Percentiles rank a stretch among this genome's conserved stretches.
phyloP scores from a whole-genome alignment of 1,284 basidiomycete species.

The Rhodotorula sp. region DNA sequence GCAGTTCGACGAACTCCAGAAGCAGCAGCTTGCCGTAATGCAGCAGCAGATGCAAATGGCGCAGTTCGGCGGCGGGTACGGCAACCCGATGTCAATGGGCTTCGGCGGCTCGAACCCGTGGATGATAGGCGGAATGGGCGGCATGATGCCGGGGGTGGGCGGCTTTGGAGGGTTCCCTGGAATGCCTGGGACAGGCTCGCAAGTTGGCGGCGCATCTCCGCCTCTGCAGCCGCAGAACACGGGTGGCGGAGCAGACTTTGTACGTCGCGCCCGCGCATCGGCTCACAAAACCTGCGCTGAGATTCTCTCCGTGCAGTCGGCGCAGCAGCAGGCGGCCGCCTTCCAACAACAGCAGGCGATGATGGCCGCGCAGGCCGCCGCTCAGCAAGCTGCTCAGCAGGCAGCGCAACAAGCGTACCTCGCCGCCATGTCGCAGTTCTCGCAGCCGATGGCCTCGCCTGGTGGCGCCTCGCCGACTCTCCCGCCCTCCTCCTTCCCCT shows the following conservation, averaged over 20 bases:
- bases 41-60: constrained; percentile 63
- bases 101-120: constrained; percentile 41
- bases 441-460: constrained; percentile 11
- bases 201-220: constrained; percentile 46
- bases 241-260: constrained; percentile 49
- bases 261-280: constrained; percentile 29
- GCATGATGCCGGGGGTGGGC: constrained; percentile 12
- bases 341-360: constrained; percentile 64
- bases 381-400: constrained; percentile 50
- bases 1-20: constrained; percentile 83
- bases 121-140: constrained; percentile 49
- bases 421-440: constrained; percentile 40
- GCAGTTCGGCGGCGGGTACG: constrained; percentile 53
- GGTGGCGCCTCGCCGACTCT: constrained; percentile 14
- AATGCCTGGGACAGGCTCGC: constrained; percentile 56
- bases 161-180: constrained; percentile 38
- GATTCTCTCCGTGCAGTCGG: constrained; percentile 51
- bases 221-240: constrained; percentile 56
- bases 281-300: neutral
- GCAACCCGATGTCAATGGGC: constrained; percentile 40
- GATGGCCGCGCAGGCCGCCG: constrained; percentile 58
- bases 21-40: constrained; percentile 62
- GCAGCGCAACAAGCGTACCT: constrained; percentile 41
- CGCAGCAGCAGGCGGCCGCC: constrained; percentile 46
- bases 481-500: constrained; percentile 12